Evolutionary conservation across 2,329 filamentous ascomycete genomes (phyloP).

Genomic region (Paracoccidioides lutzii): DNA sequence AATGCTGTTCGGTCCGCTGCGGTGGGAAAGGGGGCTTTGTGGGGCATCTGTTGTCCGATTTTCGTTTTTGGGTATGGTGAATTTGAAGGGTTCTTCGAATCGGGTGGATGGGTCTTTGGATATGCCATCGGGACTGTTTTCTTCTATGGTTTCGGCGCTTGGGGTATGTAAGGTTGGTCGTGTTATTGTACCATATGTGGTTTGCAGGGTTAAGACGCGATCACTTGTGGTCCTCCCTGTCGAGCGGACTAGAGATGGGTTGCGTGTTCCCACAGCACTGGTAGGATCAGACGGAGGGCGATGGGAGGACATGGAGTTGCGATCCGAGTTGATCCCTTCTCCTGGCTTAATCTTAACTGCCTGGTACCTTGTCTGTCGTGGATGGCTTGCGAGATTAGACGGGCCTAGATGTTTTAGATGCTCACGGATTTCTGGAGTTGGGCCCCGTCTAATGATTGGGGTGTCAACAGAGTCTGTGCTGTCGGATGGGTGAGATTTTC

Average conservation of each 20-base stretch:
- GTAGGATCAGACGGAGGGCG: conserved; percentile 17
- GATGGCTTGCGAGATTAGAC: conserved; percentile 48
- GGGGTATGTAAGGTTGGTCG: conserved; percentile 11
- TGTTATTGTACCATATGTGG: conserved; percentile 40
- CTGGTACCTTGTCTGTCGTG: conserved; percentile 48
- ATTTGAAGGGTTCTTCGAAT: not conserved
- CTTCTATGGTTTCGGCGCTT: conserved; percentile 12
- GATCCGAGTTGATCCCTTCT: conserved; percentile 17
- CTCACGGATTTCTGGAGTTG: conserved; percentile 43
- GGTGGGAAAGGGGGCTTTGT: not conserved
- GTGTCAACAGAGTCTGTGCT: conserved; percentile 18
- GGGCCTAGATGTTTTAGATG: conserved; percentile 52
- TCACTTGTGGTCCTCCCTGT: conserved; percentile 50
- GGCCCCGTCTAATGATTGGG: conserved; percentile 35
- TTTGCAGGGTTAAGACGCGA: conserved; percentile 48
- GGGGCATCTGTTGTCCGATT: not conserved
- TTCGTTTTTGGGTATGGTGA: not conserved
- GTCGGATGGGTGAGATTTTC: conserved; percentile 22
- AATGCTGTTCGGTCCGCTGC: not conserved
- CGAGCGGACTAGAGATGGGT: conserved; percentile 41
- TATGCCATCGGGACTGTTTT: not conserved
- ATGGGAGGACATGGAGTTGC: conserved; percentile 19
- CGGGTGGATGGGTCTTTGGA: not conserved
- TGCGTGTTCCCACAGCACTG: conserved; percentile 40
- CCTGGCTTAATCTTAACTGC: conserved; percentile 55